Base-by-base conservation (phyloP, 495 filamentous ascomycete species). In the Aspergillus kassunensis region DNA sequence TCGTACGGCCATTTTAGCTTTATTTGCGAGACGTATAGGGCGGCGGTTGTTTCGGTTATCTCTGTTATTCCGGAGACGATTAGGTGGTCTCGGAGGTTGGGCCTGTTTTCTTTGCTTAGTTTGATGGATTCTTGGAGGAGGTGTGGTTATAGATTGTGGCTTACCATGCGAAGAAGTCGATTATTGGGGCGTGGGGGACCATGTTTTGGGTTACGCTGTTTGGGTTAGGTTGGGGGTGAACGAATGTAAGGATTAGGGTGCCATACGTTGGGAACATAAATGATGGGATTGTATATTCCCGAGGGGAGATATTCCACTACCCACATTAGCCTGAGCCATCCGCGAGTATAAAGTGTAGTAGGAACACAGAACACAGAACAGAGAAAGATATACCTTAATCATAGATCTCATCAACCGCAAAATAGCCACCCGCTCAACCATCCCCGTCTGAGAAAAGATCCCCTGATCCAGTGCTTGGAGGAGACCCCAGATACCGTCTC, bases 101-200 rank as follows among this genome's bases (percentile, higher is more conserved):
- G 51, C 51, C 51, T 54, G 25, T 1, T 24, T 15, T 20, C 33
- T n/a, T 23, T 9, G 30, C n/a, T 33, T 33, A 11, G 30, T 33
- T 33, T 11, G 30, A 9, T 33, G 30, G 30, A 6, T 33, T 11
- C 13, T n/a, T 33, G 30, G 10, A n/a, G 4, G 30, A 11, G 30
- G 30, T 10, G 12, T 6, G 30, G n/a, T n/a, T n/a, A n/a, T n/a
- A n/a, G n/a, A n/a, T n/a, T n/a, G n/a, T n/a, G 9, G 24, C 31
- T 52, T 54, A 48, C 51, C 51, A 54, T 25, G 44, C 51, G 15
- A 54, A 54, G 44, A 46, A 47, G 19, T 54, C 51, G 4, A 54
- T 36, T 20, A 54, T 25, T 3, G 51, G 51, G 2, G 42, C 40
- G 37, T 54, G 51, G 36, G 51, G 44, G 7, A 54, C 36, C 43